Evolutionary conservation across 2,329 filamentous ascomycete species (phyloP), one percentile per base, ranked within the genome.

Genomic region (Hortaea sp.): DNA sequence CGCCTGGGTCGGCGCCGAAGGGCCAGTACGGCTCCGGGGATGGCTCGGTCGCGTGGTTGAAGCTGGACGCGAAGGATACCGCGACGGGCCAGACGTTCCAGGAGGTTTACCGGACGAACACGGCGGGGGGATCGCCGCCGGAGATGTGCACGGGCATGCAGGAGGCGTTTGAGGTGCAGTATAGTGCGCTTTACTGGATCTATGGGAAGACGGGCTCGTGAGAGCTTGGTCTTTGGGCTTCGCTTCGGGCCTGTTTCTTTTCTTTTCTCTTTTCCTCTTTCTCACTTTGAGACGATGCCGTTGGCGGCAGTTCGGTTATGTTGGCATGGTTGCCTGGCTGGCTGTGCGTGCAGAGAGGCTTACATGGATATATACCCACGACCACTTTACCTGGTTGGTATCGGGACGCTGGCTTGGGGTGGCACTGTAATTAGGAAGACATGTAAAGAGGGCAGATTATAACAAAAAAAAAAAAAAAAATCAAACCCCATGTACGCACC

Each of bases 61-160:
- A 84, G 63, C 76, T 95, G 5, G 63, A 63, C 5, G 59, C 65
- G 4, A 69, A 74, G 27, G 32, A 35, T 35, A 69, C 73, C 11
- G 69, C 66, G 13, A 63, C 67, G 1, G 53, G 76, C 75, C n/a
- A 82, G 1, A 78, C 77, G 2, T 78, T 86, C 55, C 77, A 81
- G 63, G 80, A 88, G 63, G 82, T 95, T 27, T 97, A 90, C 68
- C 78, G 90, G 9, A 69, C 95, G 39, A 76, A 85, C 58, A 97
- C 90, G 7, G 88, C 84, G 1, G 89, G 88, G 28, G 90, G 90
- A 7, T 78, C 75, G 41, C 69, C 88, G 1, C 89, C 89, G 0
- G 70, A 76, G 28, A 85, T 80, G 0, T 97, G 90, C 63, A 63
- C 76, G 31, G 84, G 79, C 7, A 73, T 79, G 72, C 64, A 72